Conservation (phyloP, 2,329 filamentous ascomycete genomes). For the Fusarium longipes region DNA sequence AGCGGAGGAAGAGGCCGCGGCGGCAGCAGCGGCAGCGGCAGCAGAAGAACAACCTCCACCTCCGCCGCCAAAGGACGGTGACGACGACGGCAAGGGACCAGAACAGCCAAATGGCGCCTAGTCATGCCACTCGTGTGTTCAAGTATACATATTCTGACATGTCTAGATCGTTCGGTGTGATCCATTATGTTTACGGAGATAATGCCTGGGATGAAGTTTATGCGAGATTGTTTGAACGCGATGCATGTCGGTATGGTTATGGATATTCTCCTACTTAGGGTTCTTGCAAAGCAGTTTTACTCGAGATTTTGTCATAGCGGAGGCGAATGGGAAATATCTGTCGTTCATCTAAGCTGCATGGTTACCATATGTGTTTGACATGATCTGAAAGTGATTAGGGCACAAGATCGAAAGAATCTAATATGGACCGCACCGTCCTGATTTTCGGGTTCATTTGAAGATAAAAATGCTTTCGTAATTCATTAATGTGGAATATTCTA, state of each 20-base stretch:
- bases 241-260: conserved; percentile 32
- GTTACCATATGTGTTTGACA: neutral
- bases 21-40: neutral
- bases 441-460: neutral
- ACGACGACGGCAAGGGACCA: conserved; percentile 30
- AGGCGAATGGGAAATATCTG: conserved; percentile 48
- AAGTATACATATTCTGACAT: conserved; percentile 10
- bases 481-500: conserved; percentile 14
- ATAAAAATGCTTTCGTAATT: conserved; percentile 7
- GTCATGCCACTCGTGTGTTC: neutral
- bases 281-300: conserved; percentile 33
- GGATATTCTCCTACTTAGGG: conserved; percentile 33
- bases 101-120: conserved; percentile 39
- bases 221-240: conserved; percentile 33
- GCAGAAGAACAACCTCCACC: conserved; percentile 20
- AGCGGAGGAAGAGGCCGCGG: conserved; percentile 9
- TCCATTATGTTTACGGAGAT: conserved; percentile 34
- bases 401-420: neutral
- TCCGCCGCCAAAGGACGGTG: conserved; percentile 36
- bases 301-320: conserved; percentile 48
- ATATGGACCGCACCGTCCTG: too few relatives aligned
- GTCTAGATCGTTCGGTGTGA: neutral
- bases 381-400: neutral
- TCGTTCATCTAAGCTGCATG: neutral
- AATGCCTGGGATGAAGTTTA: conserved; percentile 36